These are phyloP conservation scores for Basidiobolus meristosporus DNA, from an alignment of 371 early-diverging fungal species.

Conservation along the genomic window DNA sequence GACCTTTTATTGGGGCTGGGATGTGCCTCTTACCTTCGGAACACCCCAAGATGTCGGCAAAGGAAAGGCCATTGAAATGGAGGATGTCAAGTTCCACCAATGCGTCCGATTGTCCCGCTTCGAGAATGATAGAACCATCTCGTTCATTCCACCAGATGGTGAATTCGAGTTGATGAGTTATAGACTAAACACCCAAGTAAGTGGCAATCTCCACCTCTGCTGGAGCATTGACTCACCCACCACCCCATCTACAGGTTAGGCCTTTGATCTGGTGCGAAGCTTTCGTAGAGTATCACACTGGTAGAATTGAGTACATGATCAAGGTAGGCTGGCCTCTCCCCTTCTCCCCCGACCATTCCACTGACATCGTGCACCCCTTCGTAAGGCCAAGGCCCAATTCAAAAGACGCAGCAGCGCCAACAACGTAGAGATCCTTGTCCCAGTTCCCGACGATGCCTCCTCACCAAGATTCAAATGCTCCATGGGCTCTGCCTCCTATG, in stretches of 20 bases:
- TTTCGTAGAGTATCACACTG: slow-evolving; percentile 78
- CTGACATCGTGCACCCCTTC: background rate
- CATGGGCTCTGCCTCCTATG: slow-evolving; percentile 77
- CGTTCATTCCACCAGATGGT: slow-evolving; percentile 97
- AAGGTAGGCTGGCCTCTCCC: slow-evolving; percentile 42
- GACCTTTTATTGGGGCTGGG: background rate
- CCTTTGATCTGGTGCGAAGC: slow-evolving; percentile 95
- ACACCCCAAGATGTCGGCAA: slow-evolving; percentile 27
- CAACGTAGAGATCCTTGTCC: slow-evolving; percentile 91
- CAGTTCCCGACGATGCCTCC: slow-evolving; percentile 94
- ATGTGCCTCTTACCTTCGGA: background rate
- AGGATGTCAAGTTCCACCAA: slow-evolving; percentile 98
- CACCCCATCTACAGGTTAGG: slow-evolving; percentile 41
- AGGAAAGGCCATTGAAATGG: slow-evolving; percentile 96
- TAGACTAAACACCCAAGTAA: slow-evolving; percentile 71
- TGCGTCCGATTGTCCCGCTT: slow-evolving; percentile 91
- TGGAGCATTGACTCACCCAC: background rate
- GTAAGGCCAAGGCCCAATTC: slow-evolving; percentile 85
- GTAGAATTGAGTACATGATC: slow-evolving; percentile 88
- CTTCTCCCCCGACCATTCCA: no score
- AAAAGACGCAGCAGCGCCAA: slow-evolving; percentile 92
- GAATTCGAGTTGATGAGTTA: slow-evolving; percentile 99
- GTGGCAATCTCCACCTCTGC: background rate
- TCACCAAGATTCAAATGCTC: slow-evolving; percentile 90
- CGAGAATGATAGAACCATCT: slow-evolving; percentile 92